Base-by-base conservation (phyloP, 495 filamentous ascomycete genomes). In the Chaetomidium leptoderma region DNA sequence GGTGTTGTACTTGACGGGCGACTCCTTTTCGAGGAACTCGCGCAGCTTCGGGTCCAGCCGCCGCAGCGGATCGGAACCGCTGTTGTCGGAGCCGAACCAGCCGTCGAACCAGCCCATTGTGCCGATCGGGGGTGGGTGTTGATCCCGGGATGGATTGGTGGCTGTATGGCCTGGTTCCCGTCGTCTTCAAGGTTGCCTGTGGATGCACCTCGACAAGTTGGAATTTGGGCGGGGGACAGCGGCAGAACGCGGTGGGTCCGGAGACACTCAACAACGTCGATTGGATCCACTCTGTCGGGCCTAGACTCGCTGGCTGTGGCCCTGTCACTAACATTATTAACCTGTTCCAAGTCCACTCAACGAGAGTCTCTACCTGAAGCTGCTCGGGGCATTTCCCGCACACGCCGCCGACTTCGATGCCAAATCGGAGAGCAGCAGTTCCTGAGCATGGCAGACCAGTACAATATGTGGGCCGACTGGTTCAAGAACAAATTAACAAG, bases 1-100 rank as follows among this genome's bases (percentile, higher is more conserved):
- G 6, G 68, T 60, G 49, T 74, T 76, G 74, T 90, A 89, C 76
- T 89, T 88, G 47, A 86, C 74, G 44, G 89, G 89, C 42, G 88
- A 85, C 74, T 96, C 89, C 70, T 85, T 82, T 64, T 87, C 78
- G 67, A 97, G 87, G 76, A 88, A 96, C 61, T 91, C 86, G 40
- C 87, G 87, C 33, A 96, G 82, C 58, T 80, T 82, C 43, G 92
- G 91, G 66, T 96, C 90, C 62, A 97, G 87, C 63, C 88, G 84
- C 62, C 82, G 77, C 66, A 92, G 82, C 53, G 91, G 87, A 66
- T 96, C 90, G 27, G 79, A 75, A 47, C 72, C 65, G 61, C 71
- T 47, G 51, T 37, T 60, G 60, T 39, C 42, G 62, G 55, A 40
- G 44, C 65, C 76, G 58, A 76, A 79, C 55, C 70, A 68, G 51